phyloP scores from a whole-genome alignment of 2,329 filamentous ascomycete species.

The Diaporthe citriasiana region DNA sequence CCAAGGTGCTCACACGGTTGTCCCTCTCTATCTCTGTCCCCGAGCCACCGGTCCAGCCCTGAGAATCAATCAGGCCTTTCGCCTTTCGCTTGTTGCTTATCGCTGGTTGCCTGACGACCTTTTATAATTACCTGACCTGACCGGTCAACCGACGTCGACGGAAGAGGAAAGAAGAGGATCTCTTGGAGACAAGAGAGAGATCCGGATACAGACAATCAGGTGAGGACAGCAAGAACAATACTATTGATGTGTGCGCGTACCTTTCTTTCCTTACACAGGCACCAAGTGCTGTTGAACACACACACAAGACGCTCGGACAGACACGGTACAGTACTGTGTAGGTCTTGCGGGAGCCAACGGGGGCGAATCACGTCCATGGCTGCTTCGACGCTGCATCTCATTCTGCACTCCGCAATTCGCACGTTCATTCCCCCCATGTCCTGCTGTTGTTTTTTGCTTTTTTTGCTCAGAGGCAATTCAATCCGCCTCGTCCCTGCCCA shows the following conservation, averaged over 20 bases:
- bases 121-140: neutral
- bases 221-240: neutral
- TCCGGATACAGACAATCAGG: neutral
- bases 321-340: neutral
- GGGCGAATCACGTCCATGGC: conserved; percentile 23
- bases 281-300: neutral
- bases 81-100: neutral
- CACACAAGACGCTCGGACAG: conserved; percentile 1
- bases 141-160: conserved; percentile 7
- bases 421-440: conserved; percentile 30
- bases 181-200: neutral
- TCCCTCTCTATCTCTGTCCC: neutral
- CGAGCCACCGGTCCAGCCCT: neutral
- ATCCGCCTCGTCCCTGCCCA: no score
- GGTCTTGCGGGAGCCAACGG: neutral
- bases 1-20: neutral
- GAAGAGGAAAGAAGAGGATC: neutral
- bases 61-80: neutral
- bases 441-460: conserved; percentile 16
- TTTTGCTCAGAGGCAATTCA: conserved; percentile 30
- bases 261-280: no score
- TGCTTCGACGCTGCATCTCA: conserved; percentile 19
- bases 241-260: no score
- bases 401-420: conserved; percentile 24
- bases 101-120: conserved; percentile 19